Base-by-base conservation (phyloP, 2,329 filamentous ascomycete genomes). In the Xylariaceae sp. region DNA sequence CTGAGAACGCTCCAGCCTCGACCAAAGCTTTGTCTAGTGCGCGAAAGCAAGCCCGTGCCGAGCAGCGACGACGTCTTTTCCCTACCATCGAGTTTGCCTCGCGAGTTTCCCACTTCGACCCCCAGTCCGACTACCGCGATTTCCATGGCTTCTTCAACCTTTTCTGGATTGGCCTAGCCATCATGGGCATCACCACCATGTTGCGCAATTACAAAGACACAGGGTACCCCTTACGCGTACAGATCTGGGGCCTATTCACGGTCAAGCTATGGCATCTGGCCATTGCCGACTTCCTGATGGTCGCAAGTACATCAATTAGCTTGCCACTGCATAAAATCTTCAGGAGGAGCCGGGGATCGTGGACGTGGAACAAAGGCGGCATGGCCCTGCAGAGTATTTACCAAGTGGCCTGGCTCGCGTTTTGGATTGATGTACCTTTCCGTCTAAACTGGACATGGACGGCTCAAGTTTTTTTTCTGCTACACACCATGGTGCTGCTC, bases 71-170 rank as follows among this genome's bases (percentile, higher is more conserved):
- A 52, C 88, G 92, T 63, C 80, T 97, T 62, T 99, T 97, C 71
- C 93, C 95, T 18, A 94, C 90, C 18, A 92, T 96, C 69, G 90
- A 96, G 67, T 99, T 93, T 75, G 84, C 90, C 33, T 87, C 89
- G 55, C 88, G 94, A 52, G 87, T 97, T 18, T 97, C 93, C 15
- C 93, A 99, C 75, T 96, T 99, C 70, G 94, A 99, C 69, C 92
- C 92, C 0, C 82, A 84, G 43, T 96, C 90, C 72, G 92, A 96
- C 67, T 92, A 97, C 71, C 86, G 86, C 67, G 92, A 99, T 73
- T 99, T 99, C 71, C 86, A 91, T 65, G 94, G 94, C 69, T 99
- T 99, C 81, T 99, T 97, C 76, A 91, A 94, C 48, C 83, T 99
- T 30, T 99, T 99, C 76, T 99, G 94, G 94, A 93, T 99, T 61